These are phyloP conservation scores for Trichodelitschia bisporula DNA, from an alignment of 495 filamentous ascomycete species.

Conservation along the genomic window DNA sequence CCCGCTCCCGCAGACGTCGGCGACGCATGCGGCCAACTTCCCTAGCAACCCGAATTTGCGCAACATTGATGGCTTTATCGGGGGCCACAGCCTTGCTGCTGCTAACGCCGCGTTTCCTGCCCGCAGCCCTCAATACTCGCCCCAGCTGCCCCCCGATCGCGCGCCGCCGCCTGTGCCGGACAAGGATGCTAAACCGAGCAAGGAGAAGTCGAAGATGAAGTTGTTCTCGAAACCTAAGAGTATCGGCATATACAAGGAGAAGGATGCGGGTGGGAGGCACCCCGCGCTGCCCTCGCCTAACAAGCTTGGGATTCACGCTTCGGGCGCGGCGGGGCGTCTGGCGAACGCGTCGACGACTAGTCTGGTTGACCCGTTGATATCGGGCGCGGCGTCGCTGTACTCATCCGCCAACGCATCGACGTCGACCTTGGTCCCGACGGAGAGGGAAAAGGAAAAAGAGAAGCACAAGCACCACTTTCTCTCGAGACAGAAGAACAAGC, in stretches of 20 bases:
- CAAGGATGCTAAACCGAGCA: constrained; percentile 39
- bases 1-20: no score
- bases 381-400: constrained; percentile 44
- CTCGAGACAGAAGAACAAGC: constrained; percentile 74
- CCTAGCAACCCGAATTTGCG: constrained; percentile 18
- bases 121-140: constrained; percentile 23
- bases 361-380: constrained; percentile 33
- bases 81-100: constrained; percentile 42
- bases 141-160: constrained; percentile 4
- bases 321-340: constrained; percentile 28
- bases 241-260: constrained; percentile 51
- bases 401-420: constrained; percentile 61
- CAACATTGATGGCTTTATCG: constrained; percentile 37
- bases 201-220: constrained; percentile 75
- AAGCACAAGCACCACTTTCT: constrained; percentile 66
- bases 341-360: constrained; percentile 57
- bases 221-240: constrained; percentile 76
- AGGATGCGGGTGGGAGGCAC: constrained; percentile 30
- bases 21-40: no score
- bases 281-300: constrained; percentile 56
- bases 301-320: constrained; percentile 39
- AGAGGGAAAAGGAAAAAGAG: constrained; percentile 33
- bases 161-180: constrained; percentile 15
- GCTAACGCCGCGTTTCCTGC: constrained; percentile 74
- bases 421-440: constrained; percentile 40